These are phyloP conservation scores for Blastocystis sp. DNA, from an alignment of 352 stramenopile species.

Conservation along the genomic window DNA sequence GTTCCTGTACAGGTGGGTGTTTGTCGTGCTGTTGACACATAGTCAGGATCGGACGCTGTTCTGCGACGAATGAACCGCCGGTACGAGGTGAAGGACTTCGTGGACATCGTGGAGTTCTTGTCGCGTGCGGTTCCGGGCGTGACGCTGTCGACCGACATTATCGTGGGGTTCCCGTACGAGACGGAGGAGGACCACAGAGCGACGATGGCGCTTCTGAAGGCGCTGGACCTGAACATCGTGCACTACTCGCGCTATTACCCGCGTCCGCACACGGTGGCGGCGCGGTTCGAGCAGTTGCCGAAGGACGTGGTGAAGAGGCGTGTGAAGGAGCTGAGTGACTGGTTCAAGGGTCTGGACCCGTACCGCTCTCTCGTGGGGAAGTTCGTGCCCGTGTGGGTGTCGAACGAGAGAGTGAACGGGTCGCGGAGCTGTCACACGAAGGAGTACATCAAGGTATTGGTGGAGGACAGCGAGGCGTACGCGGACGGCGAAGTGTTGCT, in stretches of 20 bases:
- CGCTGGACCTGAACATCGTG: constrained; percentile 87
- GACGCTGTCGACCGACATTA: constrained; percentile 89
- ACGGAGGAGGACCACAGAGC: constrained; percentile 86
- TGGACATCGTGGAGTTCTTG: constrained; percentile 81
- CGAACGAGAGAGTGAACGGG: constrained; percentile 82
- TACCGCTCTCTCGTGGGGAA: constrained; percentile 82
- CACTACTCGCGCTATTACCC: constrained; percentile 92
- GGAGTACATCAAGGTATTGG: constrained; percentile 87
- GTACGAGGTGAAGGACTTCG: constrained; percentile 85
- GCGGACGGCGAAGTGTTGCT: not conserved
- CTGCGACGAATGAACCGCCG: constrained; percentile 87
- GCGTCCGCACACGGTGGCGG: constrained; percentile 85
- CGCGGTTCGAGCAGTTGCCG: constrained; percentile 85
- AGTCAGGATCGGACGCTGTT: constrained; percentile 85
- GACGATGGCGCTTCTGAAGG: constrained; percentile 84
- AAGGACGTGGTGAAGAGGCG: constrained; percentile 87
- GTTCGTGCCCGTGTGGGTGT: constrained; percentile 78
- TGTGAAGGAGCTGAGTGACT: constrained; percentile 84
- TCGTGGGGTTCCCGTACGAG: constrained; percentile 88
- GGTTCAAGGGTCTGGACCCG: constrained; percentile 84
- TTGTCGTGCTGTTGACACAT: not conserved
- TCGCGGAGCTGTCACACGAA: constrained; percentile 86
- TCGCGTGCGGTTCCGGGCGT: constrained; percentile 81
- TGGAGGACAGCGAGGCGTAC: not conserved
- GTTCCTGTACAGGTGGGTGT: constrained; percentile 81